phyloP scores from a whole-genome alignment of 768 basidiomycete species.

The Xanthoconium stramineum region DNA sequence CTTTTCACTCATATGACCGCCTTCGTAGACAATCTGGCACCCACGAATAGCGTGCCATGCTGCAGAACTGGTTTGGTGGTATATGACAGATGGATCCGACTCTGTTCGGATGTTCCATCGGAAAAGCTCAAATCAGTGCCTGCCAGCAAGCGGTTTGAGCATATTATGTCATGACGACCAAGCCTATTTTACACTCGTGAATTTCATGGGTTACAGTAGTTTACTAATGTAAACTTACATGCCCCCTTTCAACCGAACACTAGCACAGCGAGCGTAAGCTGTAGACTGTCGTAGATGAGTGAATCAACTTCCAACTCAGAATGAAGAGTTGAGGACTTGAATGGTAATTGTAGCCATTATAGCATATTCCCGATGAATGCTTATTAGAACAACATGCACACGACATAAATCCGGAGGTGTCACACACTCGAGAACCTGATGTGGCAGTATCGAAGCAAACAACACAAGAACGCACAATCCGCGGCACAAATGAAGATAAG shows the following conservation, averaged over 20 bases:
- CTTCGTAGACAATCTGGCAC: too few species aligned
- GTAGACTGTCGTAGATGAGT: background rate
- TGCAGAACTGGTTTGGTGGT: too few species aligned
- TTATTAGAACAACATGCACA: background rate
- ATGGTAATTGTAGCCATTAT: background rate
- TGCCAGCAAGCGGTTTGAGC: too few species aligned
- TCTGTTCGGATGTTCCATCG: too few species aligned
- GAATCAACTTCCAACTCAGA: background rate
- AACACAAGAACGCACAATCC: slow-evolving; percentile 8
- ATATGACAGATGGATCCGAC: too few species aligned
- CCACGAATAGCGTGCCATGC: too few species aligned
- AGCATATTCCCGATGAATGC: background rate
- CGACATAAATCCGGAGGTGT: background rate
- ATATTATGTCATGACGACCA: too few species aligned
- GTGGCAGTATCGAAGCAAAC: background rate
- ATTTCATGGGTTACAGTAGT: too few species aligned
- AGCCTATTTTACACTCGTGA: too few species aligned
- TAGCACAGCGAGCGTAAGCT: background rate
- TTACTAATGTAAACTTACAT: too few species aligned
- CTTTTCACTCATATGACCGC: too few species aligned
- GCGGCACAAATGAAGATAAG: slow-evolving; percentile 5
- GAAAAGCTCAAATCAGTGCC: too few species aligned
- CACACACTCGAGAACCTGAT: background rate
- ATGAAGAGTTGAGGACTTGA: background rate
- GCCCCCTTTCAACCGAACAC: background rate